Evolutionary conservation across 2,329 filamentous ascomycete genomes (phyloP).

Genomic region (Lachnellula subtilissima): DNA sequence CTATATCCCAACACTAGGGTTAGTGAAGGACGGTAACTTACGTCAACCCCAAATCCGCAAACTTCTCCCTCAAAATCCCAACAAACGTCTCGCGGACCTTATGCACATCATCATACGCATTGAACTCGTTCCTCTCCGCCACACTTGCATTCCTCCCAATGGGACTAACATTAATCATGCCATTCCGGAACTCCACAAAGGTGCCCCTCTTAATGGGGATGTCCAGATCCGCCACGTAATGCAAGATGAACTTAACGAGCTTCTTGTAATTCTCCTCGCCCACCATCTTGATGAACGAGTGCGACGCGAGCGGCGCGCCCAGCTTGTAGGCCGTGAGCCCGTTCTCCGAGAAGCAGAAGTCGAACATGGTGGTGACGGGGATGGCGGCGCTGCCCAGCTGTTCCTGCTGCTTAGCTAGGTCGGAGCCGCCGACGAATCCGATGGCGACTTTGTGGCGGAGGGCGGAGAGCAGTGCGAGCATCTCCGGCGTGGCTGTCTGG

Average conservation of each 20-base stretch:
- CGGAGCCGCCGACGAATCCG: conserved; percentile 87
- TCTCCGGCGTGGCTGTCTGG: conserved; percentile 69
- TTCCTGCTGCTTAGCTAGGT: conserved; percentile 92
- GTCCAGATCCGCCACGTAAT: conserved; percentile 80
- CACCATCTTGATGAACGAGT: conserved; percentile 87
- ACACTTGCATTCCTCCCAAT: conserved; percentile 80
- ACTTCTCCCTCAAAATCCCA: conserved; percentile 69
- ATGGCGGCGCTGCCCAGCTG: conserved; percentile 71
- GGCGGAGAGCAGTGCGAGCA: conserved; percentile 71
- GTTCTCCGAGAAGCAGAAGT: conserved; percentile 98
- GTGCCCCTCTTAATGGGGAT: conserved; percentile 79
- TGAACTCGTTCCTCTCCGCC: conserved; percentile 76
- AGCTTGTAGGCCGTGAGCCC: conserved; percentile 86
- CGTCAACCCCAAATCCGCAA: conserved; percentile 79
- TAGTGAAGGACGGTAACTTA: conserved; percentile 42
- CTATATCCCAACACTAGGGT: not conserved
- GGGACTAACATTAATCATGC: conserved; percentile 84
- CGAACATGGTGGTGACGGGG: conserved; percentile 79
- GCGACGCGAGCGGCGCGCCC: conserved; percentile 68
- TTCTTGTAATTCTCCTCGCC: conserved; percentile 80
- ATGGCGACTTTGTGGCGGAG: conserved; percentile 86
- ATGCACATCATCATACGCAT: conserved; percentile 74
- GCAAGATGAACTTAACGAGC: conserved; percentile 69
- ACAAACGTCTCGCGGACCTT: conserved; percentile 75
- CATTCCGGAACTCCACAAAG: conserved; percentile 84